Base-by-base conservation (phyloP, 2,329 filamentous ascomycete genomes). In the Sarocladiaceae sp. region DNA sequence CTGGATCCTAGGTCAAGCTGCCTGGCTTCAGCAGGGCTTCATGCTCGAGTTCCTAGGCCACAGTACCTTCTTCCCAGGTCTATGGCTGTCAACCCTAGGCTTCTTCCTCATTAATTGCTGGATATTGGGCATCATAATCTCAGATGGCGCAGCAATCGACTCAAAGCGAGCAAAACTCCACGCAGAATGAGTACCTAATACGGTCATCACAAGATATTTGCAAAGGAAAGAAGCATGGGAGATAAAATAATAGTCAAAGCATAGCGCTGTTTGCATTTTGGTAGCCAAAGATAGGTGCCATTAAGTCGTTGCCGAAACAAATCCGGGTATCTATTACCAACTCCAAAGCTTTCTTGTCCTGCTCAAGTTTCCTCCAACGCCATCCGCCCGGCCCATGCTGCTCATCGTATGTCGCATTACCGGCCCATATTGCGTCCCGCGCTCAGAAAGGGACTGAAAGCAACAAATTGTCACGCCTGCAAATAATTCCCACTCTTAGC, bases 51-150 rank as follows among this genome's bases (percentile, higher is more conserved):
- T 93, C 57, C 69, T 96, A 2, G 94, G 93, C 0, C 62, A 76
- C 20, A 93, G 90, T 56, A 92, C 87, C 0, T 99, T 97, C 64
- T 79, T 90, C 10, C 91, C 92, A 0, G 91, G 91, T 0, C 72
- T 99, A 1, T 97, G 90, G 83, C 57, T 80, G 0, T 78, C 90
- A 0, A 87, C 88, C 0, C 67, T 96, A 13, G 71, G 72, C 0
- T 97, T 99, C 71, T 97, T 97, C 65, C 66, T 83, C 1, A 80
- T 91, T 15, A 97, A 99, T 66, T 86, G 84, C 59, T 95, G 90
- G 84, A 89, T 97, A 52, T 66, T 99, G 35, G 88, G 89, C 0
- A 74, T 95, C 44, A 84, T 97, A 39, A 79, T 97, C 6, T 65
- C 66, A 2, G 94, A 97, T 67, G 76, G 75, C n/a, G 44, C 44